Base-by-base conservation (phyloP, 169 alveolate genomes). In the Plasmodium vivax region DNA sequence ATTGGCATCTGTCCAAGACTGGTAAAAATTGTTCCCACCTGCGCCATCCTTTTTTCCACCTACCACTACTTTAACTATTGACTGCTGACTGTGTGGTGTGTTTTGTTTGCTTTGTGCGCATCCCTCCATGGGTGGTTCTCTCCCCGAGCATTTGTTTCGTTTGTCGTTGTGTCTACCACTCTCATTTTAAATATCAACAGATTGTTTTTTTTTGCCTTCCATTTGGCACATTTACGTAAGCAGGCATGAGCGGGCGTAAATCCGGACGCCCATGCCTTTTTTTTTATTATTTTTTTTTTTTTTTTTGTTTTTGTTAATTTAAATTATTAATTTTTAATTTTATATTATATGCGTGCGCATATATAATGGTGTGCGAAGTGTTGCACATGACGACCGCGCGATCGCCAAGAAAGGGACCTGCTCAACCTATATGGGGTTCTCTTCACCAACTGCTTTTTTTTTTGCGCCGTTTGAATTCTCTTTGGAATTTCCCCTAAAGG, bases 31-130 rank as follows among this genome's bases (percentile, higher is more conserved):
- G 93, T 92, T 2, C 97, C 97, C 14, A 88, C 96, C 14, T 92
- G 96, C 71, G 96, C 97, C 30, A 95, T 92, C 71, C 92, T 93
- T 34, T 85, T 95, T 62, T 90, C 94, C 47, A 90, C 94, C 12
- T 90, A 90, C 73, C 94, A 90, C 54, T 90, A 90, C 51, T 90
- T 90, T 45, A 90, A 90, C 73, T 81, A 72, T 23, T 23, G 27
- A 23, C 27, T 23, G 27, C 51, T 90, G 72, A 90, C 83, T 45
- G 8, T 51, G 8, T 16, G 58, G 4, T 0, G 36, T 38, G 27
- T 75, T 75, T 16, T 23, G 27, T n/a, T 16, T 75, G 83, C 30
- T 8, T 36, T 9, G 16, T 41, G 12, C 58, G 58, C 58, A 47
- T 47, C 58, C 19, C 19, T 47, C 58, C 58, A 47, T 47, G 58